A percentile compares a stretch with the other conserved stretches of the same genome.
phyloP scores from a whole-genome alignment of 768 basidiomycete species.

The Gautieria morchelliformis region DNA sequence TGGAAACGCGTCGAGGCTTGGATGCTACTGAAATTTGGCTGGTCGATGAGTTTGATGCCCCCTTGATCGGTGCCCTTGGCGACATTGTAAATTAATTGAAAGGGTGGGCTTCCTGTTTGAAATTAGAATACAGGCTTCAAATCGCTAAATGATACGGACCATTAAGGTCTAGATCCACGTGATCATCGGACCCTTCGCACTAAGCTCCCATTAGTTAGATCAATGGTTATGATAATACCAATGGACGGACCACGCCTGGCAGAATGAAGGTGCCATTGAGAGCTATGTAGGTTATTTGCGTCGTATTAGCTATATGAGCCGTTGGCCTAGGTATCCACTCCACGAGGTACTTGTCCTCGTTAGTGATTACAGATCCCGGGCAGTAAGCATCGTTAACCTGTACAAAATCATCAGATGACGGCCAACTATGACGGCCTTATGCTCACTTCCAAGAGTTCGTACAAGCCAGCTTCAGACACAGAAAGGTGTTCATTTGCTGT shows the following conservation, averaged over 20 bases:
- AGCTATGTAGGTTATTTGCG: constrained; percentile 44
- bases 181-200: constrained; percentile 73
- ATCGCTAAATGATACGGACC: constrained; percentile 35
- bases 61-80: constrained; percentile 60
- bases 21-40: constrained; percentile 78
- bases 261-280: constrained; percentile 71
- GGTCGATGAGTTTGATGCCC: constrained; percentile 60
- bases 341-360: constrained; percentile 58
- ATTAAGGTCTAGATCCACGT: constrained; percentile 75
- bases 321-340: constrained; percentile 74
- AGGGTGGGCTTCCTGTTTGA: constrained; percentile 71
- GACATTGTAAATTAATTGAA: constrained; percentile 86
- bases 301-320: constrained; percentile 54
- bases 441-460: constrained; percentile 61
- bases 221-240: too few relatives aligned
- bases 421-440: background rate
- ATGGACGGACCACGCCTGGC: constrained; percentile 35
- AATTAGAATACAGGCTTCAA: background rate
- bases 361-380: constrained; percentile 55
- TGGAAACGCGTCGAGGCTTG: constrained; percentile 74
- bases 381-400: constrained; percentile 83
- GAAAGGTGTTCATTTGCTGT: constrained; percentile 64
- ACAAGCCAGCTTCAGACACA: constrained; percentile 68
- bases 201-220: background rate
- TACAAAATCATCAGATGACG: background rate